Base-by-base conservation (phyloP, 2,329 filamentous ascomycete genomes). In the Lizonia empirigonia region DNA sequence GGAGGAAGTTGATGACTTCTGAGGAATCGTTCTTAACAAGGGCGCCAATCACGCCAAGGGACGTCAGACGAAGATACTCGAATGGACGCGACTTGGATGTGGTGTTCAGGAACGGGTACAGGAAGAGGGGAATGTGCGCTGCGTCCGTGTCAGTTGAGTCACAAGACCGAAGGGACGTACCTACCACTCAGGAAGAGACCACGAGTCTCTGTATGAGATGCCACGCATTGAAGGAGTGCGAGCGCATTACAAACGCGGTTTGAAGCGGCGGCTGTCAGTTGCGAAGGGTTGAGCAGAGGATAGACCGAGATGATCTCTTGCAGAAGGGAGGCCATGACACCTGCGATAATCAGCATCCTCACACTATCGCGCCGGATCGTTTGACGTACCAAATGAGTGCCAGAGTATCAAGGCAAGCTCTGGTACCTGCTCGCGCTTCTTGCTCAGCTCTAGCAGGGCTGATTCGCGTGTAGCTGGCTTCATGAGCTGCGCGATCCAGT, bases 271-370 rank as follows among this genome's bases (percentile, higher is more conserved):
- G 94, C 94, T 7, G 94, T 99, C 66, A 99, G 84, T 77, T 97
- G 93, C 40, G 91, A 97, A 5, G 94, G 94, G 74, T 96, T 99
- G 65, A 99, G 84, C 4, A 99, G 84, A 22, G 91, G 95, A 72
- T 99, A 99, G 47, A 99, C 94, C 9, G 93, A 97, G 70, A 99
- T 99, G 72, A 99, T 99, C 77, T 99, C 94, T 75, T 97, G 93
- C 26, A 97, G 83, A 19, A 99, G 81, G 46, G 91, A 96, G 36
- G 94, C 97, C 94, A 99, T 99, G 69, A 99, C 94, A 67, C 92
- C 91, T 96, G 59, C 10, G 18, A 20, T 53, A 55, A 55, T 67
- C 56, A 69, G 56, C 59, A 22, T 4, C 18, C 9, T 10, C 10
- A 5, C 16, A 16, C 12, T 20, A 10, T 18, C 13, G 23, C 2